Base-by-base conservation (phyloP, 352 stramenopile genomes). In the Phytophthora sansomeana region DNA sequence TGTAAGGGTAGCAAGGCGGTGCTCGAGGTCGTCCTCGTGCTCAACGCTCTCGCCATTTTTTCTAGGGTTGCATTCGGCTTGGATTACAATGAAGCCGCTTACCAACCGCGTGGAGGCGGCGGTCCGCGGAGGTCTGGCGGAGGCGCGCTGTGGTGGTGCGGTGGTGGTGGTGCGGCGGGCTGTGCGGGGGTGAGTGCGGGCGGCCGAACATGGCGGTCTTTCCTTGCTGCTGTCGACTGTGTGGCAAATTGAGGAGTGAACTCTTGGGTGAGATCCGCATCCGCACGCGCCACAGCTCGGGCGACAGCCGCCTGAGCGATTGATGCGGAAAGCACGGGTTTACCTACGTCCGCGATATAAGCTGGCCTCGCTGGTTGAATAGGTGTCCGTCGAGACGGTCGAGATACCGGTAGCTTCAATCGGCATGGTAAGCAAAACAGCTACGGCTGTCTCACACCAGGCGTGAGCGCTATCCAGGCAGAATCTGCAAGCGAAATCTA, bases 151-250 rank as follows among this genome's bases (percentile, higher is more conserved):
- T 69, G 62, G 32, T 64, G 52, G 28, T 17, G 14, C 7, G 44
- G 53, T 10, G 61, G 61, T 21, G 60, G 51, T 68, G 43, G 42
- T 36, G 50, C 11, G 51, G 36, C 5, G 60, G 60, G 60, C 60
- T 69, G 28, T 57, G 60, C 9, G 53, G 60, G 46, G 53, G 52
- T 44, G 55, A 60, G 47, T 65, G 36, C n/a, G 54, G 38, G 14
- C 30, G 63, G 26, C 42, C 41, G 32, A 66, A 65, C 63, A 70
- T 70, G 32, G 29, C 65, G 32, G 28, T n/a, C 28, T 42, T 63
- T 47, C n/a, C 43, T 55, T 38, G 26, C n/a, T 58, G 48, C 29
- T 44, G 36, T 6, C 51, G 43, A 16, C 14, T 42, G 35, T 42
- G 10, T 42, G 32, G 54, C 14, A 55, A 70, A 60, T 60, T 64